Evolutionary conservation across 2,329 filamentous ascomycete genomes (phyloP).

Genomic region (Stromatinia cepivora): DNA sequence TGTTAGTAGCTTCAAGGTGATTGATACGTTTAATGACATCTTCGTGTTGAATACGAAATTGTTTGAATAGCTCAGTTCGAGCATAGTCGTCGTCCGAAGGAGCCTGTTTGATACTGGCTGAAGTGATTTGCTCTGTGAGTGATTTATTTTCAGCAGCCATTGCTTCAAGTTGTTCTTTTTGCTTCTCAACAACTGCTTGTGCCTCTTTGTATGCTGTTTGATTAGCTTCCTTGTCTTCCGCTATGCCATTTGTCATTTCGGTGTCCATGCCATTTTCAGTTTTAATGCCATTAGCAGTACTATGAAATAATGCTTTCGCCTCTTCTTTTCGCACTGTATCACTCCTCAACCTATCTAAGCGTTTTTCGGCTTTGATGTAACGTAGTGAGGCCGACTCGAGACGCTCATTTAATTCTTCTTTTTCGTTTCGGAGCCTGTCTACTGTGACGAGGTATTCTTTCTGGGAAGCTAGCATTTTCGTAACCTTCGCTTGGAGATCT

Average conservation of each 20-base stretch:
- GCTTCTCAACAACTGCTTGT: slow-evolving; percentile 72
- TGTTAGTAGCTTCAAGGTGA: slow-evolving; percentile 84
- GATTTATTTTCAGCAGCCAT: slow-evolving; percentile 74
- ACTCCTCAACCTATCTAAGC: slow-evolving; percentile 85
- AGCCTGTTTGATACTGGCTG: slow-evolving; percentile 66
- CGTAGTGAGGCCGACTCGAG: slow-evolving; percentile 85
- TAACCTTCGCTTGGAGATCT: slow-evolving; percentile 73
- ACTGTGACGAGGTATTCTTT: slow-evolving; percentile 78
- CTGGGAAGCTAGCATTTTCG: slow-evolving; percentile 73
- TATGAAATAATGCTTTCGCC: slow-evolving; percentile 72
- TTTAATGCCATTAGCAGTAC: slow-evolving; percentile 44
- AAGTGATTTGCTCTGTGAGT: slow-evolving; percentile 76
- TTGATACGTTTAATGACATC: slow-evolving; percentile 92
- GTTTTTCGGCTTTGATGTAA: slow-evolving; percentile 95
- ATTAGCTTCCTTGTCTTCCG: slow-evolving; percentile 62
- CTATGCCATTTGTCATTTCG: slow-evolving; percentile 51
- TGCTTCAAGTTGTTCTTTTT: slow-evolving; percentile 84
- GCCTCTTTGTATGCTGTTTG: slow-evolving; percentile 78
- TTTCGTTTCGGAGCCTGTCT: slow-evolving; percentile 73
- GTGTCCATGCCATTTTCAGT: slow-evolving; percentile 46
- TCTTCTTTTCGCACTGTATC: slow-evolving; percentile 88
- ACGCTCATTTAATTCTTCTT: slow-evolving; percentile 81
- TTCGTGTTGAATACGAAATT: slow-evolving; percentile 85
- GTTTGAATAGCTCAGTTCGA: slow-evolving; percentile 89
- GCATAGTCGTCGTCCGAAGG: slow-evolving; percentile 92